Conservation (phyloP, 495 filamentous ascomycete species). For the Aspergillus haitiensis region DNA sequence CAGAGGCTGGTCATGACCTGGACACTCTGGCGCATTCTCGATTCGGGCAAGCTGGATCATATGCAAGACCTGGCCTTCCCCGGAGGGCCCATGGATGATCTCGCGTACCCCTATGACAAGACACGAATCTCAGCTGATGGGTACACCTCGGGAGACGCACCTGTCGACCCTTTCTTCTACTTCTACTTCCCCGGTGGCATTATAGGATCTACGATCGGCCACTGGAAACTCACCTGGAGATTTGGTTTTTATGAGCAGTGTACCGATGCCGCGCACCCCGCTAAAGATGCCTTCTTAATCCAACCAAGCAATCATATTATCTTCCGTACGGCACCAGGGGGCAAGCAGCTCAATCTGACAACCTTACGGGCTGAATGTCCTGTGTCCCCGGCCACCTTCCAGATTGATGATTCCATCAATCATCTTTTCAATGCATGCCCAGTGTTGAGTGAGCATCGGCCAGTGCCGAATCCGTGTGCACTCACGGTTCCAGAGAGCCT, state of each 20-base stretch:
- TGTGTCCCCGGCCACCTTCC: background rate
- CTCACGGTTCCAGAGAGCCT: slow-evolving; percentile 1
- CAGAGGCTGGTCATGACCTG: background rate
- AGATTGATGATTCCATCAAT: background rate
- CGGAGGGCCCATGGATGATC: background rate
- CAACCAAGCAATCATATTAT: background rate
- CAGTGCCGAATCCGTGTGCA: background rate
- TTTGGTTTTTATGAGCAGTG: slow-evolving; percentile 2
- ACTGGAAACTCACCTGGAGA: slow-evolving; percentile 7
- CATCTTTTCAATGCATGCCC: background rate
- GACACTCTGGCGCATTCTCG: slow-evolving; percentile 2
- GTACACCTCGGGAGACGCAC: background rate
- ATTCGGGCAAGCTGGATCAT: slow-evolving; percentile 4
- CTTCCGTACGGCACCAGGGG: slow-evolving; percentile 1
- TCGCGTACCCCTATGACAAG: background rate
- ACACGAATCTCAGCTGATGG: background rate
- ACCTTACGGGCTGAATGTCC: background rate
- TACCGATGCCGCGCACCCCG: background rate
- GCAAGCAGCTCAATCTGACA: background rate
- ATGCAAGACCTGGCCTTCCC: background rate
- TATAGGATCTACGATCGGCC: background rate
- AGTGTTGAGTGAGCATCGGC: background rate
- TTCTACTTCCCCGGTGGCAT: slow-evolving; percentile 9
- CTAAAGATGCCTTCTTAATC: background rate
- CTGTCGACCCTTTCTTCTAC: slow-evolving; percentile 10